Evolutionary conservation across 192 early-diverging fungal species (phyloP).

Genomic region (Anaeromyces robustus): DNA sequence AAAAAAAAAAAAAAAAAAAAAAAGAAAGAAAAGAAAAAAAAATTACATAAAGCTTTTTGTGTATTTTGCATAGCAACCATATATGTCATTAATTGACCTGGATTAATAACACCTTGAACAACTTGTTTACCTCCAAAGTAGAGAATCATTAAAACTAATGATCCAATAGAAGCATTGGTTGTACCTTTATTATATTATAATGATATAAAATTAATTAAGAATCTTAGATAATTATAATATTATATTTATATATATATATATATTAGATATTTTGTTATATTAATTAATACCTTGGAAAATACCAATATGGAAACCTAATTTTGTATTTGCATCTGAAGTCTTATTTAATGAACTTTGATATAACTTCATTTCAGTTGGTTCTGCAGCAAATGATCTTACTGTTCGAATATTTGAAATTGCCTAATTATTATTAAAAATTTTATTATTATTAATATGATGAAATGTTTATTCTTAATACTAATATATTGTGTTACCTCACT

Average conservation of each 20-base stretch:
- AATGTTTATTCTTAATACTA: no score
- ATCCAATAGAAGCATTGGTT: not conserved
- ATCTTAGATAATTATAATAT: no score
- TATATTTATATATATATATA: no score
- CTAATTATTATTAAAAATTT: not conserved
- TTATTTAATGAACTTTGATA: not conserved
- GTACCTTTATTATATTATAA: not conserved
- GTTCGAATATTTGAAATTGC: not conserved
- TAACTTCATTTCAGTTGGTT: not conserved
- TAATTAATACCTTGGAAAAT: not conserved
- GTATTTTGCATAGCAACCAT: not conserved
- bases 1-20: no score
- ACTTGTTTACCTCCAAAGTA: not conserved
- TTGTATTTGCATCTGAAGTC: not conserved
- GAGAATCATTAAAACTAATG: not conserved
- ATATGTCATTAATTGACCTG: not conserved
- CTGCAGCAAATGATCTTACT: not conserved
- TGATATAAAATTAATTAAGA: no score
- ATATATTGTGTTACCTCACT: not conserved
- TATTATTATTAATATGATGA: not conserved
- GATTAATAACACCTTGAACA: not conserved
- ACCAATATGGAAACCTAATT: not conserved
- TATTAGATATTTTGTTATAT: no score
- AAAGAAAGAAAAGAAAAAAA: not conserved
- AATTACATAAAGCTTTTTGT: not conserved